Base-by-base conservation (phyloP, 2,329 filamentous ascomycete genomes). In the Neofusicoccum cordaticola region DNA sequence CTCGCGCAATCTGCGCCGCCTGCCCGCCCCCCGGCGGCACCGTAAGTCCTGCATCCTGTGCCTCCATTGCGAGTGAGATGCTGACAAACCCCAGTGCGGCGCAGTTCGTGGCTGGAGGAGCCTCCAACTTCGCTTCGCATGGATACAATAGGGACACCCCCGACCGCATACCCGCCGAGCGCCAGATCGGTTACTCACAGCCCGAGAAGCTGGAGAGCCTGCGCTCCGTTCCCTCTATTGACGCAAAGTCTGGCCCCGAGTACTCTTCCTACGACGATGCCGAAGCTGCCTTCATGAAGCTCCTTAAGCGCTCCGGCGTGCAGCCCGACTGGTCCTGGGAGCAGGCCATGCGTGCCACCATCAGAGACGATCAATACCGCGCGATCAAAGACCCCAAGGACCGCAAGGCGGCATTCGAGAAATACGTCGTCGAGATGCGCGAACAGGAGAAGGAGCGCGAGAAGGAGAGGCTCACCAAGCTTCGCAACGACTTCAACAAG, bases 241-340 rank as follows among this genome's bases (percentile, higher is more conserved):
- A 65, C 67, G 85, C 81, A 17, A 77, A 81, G 68, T 74, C 86
- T 71, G 91, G 94, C 65, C 69, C 73, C 2, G 72, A 74, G 53
- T 78, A 76, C 63, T 66, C 73, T 6, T 91, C 86, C 1, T 83
- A 87, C 50, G 93, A 97, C 77, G 93, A 98, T 77, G 94, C 94
- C 12, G 94, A 98, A 76, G 90, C 90, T 53, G 94, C 94, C 2
- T 99, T 98, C 75, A 86, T 90, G 76, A 98, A 98, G 79, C 85
- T 97, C 65, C 85, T 99, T 51, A 91, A 90, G 69, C 90, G 92
- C 67, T 88, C 89, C 73, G 91, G 90, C 70, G 92, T 97, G 19
- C 91, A 96, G 74, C 87, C 92, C 4, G 92, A 97, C 72, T 98
- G 93, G 90, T 88, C 87, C 0, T 99, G 94, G 93, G 89, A 95